Evolutionary conservation across 164 flowering plant species (phyloP), one percentile per base, ranked within the genome.

Genomic region (Cinnamomum micranthum): DNA sequence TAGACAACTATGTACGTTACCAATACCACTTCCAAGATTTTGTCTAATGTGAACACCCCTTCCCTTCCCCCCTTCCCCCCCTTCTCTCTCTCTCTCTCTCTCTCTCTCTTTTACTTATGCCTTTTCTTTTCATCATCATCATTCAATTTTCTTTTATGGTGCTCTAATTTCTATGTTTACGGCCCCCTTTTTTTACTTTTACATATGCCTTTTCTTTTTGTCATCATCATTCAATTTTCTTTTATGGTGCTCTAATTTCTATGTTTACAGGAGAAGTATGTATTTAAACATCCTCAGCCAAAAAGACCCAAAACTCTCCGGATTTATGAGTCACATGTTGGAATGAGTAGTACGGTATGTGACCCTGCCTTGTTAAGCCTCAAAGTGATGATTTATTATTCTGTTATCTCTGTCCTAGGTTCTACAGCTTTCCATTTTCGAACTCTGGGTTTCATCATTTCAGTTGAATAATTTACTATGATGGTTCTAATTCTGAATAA

Each of bases 311-410:
- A 87, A 78, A 92, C 99, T 75, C 90, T 96, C 28, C 82, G 99
- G 75, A 92, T 96, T 58, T 96, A 96, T 66, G 99, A 96, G 82
- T 75, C 97, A 75, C 99, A 94, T 87, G 97, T 96, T 73, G 99
- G 99, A 81, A 96, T 96, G 99, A 94, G 99, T 85, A 94, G 98
- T 79, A 85, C 84, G 89, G 99, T 96, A 75, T 65, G 87, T 35
- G 65, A 74, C 47, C 64, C 72, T 78, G 66, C 78, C 58, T 68
- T 71, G 59, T 59, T 71, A 19, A n/a, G 15, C 28, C 51, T 70
- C 6, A 50, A 13, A 22, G 4, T 67, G 15, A 67, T 31, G 12
- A 28, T 6, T 67, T 25, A 17, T 11, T 24, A 52, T 25, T 50
- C 20, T 4, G 52, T 51, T 50, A 22, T 24, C 25, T 35, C 19